Evolutionary conservation across 2,329 filamentous ascomycete species (phyloP), one percentile per base, ranked within the genome.

Genomic region (Claviceps sp.): DNA sequence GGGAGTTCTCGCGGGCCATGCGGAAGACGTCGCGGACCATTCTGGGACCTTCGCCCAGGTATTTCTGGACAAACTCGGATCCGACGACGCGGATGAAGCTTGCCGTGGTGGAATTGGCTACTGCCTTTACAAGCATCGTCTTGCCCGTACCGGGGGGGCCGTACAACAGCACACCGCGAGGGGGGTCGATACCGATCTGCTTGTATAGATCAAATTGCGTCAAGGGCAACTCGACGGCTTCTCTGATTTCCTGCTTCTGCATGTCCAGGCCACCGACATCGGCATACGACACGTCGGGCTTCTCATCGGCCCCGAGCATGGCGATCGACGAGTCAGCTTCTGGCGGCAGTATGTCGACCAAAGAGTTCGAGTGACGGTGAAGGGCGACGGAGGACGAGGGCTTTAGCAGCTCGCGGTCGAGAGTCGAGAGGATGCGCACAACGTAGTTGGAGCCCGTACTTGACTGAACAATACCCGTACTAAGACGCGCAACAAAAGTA

Each of bases 11-110:
- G 56, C 93, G 85, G 40, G 93, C 93, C 93, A 98, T 98, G 56
- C 93, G 81, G 80, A 98, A 98, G 42, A 98, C 93, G 67, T 98
- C 93, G 63, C 93, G 88, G 51, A 98, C 93, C 93, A 98, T 98
- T 60, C 93, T 88, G 50, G 93, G 93, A 50, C 93, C 93, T 69
- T 98, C 93, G 67, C 93, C 93, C 2, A 98, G 79, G 64, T 98
- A 98, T 72, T 98, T 98, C 67, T 98, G 93, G 50, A 98, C 93
- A 63, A 98, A 97, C 67, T 98, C 93, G 54, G 91, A 97, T 49
- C 93, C 93, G 48, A 97, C 93, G 13, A 98, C 93, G 59, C 93
- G 88, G 68, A 98, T 97, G 71, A 98, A 98, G 68, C 86, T 96
- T 57, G 93, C 93, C 8, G 93, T 97, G 43, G 93, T 98, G 63